Conservation (phyloP, 805 yeast species). For the Starmera quercuum region DNA sequence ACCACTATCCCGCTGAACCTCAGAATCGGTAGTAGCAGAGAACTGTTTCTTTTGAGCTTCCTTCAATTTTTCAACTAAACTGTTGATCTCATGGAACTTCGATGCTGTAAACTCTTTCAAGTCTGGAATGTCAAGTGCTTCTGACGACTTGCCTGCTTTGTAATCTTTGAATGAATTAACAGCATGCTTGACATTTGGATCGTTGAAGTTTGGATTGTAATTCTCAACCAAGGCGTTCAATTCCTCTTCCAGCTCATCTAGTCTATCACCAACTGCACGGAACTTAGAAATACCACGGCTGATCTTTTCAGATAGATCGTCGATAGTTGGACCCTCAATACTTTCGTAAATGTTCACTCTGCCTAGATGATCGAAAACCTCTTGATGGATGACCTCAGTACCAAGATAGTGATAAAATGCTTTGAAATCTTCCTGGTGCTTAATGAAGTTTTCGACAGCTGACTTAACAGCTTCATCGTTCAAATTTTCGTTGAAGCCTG, state of each 20-base stretch:
- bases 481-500: slow-evolving; percentile 72
- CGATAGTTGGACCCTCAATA: slow-evolving; percentile 1
- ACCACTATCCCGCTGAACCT: background rate
- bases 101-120: no score
- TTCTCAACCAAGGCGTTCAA: slow-evolving; percentile 39
- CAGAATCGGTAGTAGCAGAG: no score
- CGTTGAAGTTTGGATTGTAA: slow-evolving; percentile 74
- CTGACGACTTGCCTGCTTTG: background rate
- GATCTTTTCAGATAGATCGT: slow-evolving; percentile 4
- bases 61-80: background rate
- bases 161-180: slow-evolving; percentile 47
- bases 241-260: slow-evolving; percentile 32
- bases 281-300: slow-evolving; percentile 5
- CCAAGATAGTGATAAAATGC: slow-evolving; percentile 2
- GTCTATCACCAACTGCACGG: slow-evolving; percentile 10
- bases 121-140: no score
- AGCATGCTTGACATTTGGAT: slow-evolving; percentile 59
- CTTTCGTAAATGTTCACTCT: slow-evolving; percentile 4
- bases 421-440: slow-evolving; percentile 5
- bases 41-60: background rate
- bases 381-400: background rate
- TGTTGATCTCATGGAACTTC: no score
- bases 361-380: background rate
- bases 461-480: slow-evolving; percentile 82
- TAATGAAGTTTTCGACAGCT: slow-evolving; percentile 42